Conservation (phyloP, 805 yeast species). For the Komagataella kurtzmanii region DNA sequence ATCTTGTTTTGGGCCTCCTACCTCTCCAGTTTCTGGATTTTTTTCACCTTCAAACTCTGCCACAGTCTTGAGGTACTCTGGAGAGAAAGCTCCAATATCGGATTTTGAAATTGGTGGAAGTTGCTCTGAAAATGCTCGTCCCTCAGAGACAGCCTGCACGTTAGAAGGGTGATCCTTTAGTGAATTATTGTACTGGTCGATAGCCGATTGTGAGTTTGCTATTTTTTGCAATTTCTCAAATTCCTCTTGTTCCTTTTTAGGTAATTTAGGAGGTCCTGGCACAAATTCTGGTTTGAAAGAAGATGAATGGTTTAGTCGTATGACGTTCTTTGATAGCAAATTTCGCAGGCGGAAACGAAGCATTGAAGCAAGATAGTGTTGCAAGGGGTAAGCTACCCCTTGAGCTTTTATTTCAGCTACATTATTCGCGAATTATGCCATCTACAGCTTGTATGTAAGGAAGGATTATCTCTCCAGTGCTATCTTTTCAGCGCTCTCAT, state of each 20-base stretch:
- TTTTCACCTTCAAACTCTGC: constrained; percentile 94
- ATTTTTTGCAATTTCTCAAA: constrained; percentile 75
- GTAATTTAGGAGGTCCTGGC: constrained; percentile 58
- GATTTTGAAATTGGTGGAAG: constrained; percentile 15
- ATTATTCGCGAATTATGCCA: background rate
- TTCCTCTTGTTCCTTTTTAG: constrained; percentile 77
- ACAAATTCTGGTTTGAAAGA: background rate
- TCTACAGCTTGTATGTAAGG: no score
- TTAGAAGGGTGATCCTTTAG: constrained; percentile 21
- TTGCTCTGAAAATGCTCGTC: constrained; percentile 1
- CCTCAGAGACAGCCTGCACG: constrained; percentile 10
- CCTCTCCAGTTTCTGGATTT: constrained; percentile 90
- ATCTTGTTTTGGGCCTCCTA: constrained; percentile 96
- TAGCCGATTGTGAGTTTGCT: constrained; percentile 69
- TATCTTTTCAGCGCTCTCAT: background rate
- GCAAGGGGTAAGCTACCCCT: background rate
- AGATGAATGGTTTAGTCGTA: background rate
- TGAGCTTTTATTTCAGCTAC: background rate
- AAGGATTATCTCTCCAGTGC: no score
- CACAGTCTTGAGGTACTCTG: constrained; percentile 61
- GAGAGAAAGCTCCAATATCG: constrained; percentile 53
- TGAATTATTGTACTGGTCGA: constrained; percentile 50
- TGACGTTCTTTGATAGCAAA: background rate
- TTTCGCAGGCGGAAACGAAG: background rate
- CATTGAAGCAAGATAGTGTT: background rate